These are phyloP conservation scores for Sordariomycetes sp. DNA, from an alignment of 2,329 filamentous ascomycete genomes.

Conservation along the genomic window DNA sequence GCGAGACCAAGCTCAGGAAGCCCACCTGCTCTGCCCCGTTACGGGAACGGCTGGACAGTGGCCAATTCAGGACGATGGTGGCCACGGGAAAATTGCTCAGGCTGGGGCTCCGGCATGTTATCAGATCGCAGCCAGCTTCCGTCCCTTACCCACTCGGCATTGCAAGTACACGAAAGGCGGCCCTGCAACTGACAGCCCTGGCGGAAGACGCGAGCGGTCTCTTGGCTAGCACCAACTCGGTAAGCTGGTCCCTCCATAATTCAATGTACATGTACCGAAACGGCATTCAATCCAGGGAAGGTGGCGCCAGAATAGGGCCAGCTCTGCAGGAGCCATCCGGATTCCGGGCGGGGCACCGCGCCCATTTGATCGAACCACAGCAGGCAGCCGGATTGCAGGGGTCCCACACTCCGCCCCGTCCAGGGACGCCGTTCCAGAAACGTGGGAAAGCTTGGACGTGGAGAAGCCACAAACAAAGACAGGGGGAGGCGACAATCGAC, in stretches of 20 bases:
- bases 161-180: neutral
- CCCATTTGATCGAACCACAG: neutral
- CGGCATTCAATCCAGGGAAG: neutral
- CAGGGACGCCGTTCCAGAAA: neutral
- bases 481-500: neutral
- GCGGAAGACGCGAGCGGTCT: neutral
- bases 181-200: neutral
- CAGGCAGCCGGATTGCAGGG: neutral
- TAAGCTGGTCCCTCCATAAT: neutral
- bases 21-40: too few species aligned
- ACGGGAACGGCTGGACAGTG: too few species aligned
- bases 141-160: neutral
- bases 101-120: too few species aligned
- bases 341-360: conserved; percentile 2
- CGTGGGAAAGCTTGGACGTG: neutral
- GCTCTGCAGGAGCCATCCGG: neutral
- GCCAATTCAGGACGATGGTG: neutral
- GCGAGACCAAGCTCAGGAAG: too few species aligned
- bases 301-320: conserved; percentile 1
- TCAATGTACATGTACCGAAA: neutral
- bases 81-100: neutral
- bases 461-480: neutral
- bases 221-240: neutral
- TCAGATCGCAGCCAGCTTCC: neutral
- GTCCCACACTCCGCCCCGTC: neutral